Base-by-base conservation (phyloP, 768 basidiomycete genomes). In the Boletus reticulatus region DNA sequence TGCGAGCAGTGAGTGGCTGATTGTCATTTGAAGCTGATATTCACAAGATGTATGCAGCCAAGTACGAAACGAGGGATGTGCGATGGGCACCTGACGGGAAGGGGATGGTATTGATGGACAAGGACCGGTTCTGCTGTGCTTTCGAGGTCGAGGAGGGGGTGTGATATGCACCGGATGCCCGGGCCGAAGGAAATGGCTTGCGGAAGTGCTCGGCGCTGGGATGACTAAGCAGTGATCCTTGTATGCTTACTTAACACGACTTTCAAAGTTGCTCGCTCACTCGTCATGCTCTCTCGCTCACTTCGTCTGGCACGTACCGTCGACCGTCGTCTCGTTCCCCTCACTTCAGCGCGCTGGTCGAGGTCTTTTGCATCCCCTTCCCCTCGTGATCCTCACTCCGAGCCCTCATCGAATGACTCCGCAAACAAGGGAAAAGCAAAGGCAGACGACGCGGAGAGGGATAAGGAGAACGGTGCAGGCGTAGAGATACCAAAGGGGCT, bases 21-120 rank as follows among this genome's bases (percentile, higher is more conserved):
- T 48, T 50, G 2, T 41, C 10, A 8, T 5, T 44, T 20, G 16
- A 19, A 12, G 12, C 36, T 42, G 27, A 32, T 14, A 41, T 42
- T 50, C 52, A 60, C 31, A 16, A 5, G 20, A 48, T 52, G 34
- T 16, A 50, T 24, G 12, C 60, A 90, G 89, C 83, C 55, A 80
- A 82, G 65, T 95, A 95, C 60, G 81, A 85, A 52, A 80, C 84
- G 4, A 78, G 78, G 52, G 87, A 91, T 59, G 60, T 91, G 6
- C 78, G 71, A 41, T 97, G 92, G 92, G 82, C 90, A 13, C 89
- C 90, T 4, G 93, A 97, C 64, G 94, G 94, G 4, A 88, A 89
- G 58, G 89, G 89, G 1, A 70, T 95, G 51, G 75, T 88, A 3
- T 67, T 96, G 47, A 53, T 93, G 53, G 91, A 90, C 62, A 88